Evolutionary conservation across 495 filamentous ascomycete genomes (phyloP).

Genomic region (Coniosporium apollinis): DNA sequence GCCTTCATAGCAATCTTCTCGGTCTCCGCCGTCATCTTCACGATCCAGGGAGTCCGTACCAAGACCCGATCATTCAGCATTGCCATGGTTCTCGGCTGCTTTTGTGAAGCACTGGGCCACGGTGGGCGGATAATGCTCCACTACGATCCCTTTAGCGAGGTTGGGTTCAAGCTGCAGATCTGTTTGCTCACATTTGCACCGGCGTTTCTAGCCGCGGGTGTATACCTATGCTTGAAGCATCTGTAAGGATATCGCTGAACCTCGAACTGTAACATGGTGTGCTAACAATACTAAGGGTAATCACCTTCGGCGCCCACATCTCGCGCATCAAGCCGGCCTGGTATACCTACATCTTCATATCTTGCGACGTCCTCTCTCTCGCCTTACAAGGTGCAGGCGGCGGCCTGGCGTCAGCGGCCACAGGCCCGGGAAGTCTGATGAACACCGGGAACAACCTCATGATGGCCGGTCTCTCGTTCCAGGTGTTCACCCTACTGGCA

Average conservation of each 20-base stretch:
- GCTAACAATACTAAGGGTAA: constrained; percentile 19
- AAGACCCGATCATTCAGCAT: constrained; percentile 7
- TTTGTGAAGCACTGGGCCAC: constrained; percentile 11
- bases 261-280: not conserved
- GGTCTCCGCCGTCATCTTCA: constrained; percentile 9
- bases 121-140: constrained; percentile 10
- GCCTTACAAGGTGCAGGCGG: constrained; percentile 36
- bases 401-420: constrained; percentile 20
- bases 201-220: constrained; percentile 38
- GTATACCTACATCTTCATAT: constrained; percentile 38
- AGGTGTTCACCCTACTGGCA: constrained; percentile 18
- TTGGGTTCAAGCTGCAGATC: constrained; percentile 20
- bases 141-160: constrained; percentile 7
- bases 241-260: not conserved
- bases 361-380: constrained; percentile 33
- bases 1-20: constrained; percentile 11
- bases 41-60: constrained; percentile 7
- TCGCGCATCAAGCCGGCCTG: constrained; percentile 34
- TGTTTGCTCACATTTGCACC: constrained; percentile 39
- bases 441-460: constrained; percentile 17
- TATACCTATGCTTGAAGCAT: constrained; percentile 37
- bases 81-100: constrained; percentile 8
- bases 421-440: constrained; percentile 10
- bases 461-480: constrained; percentile 21
- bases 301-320: constrained; percentile 27